Evolutionary conservation across 108 stramenopile genomes (phyloP).

Genomic region (Chaetoceros tenuissimus): DNA sequence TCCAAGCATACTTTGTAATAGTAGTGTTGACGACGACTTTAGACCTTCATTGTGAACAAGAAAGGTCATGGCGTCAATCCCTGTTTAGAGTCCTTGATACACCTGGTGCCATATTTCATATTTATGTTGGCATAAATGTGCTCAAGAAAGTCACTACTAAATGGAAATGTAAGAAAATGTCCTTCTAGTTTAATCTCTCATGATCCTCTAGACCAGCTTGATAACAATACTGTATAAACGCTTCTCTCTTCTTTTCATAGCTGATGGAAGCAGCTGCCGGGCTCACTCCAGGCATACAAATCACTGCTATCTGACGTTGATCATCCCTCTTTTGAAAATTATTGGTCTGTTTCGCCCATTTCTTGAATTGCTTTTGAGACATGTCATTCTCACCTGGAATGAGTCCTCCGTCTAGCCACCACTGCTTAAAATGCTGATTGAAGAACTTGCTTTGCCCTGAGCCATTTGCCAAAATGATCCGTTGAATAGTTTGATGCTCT

Average conservation of each 20-base stretch:
- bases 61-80: no score
- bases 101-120: no score
- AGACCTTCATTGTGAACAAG: no score
- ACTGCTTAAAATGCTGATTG: constrained; percentile 49
- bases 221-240: constrained; percentile 61
- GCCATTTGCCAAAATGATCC: constrained; percentile 76
- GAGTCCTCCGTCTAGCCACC: constrained; percentile 51
- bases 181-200: constrained; percentile 14
- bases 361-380: constrained; percentile 36
- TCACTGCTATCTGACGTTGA: constrained; percentile 15
- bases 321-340: constrained; percentile 1
- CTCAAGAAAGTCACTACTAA: no score
- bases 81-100: no score
- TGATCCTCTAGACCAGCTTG: constrained; percentile 51
- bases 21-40: no score
- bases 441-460: constrained; percentile 42
- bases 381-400: constrained; percentile 23
- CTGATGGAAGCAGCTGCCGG: constrained; percentile 64
- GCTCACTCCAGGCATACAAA: constrained; percentile 40
- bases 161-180: no score
- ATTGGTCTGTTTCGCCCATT: constrained; percentile 13
- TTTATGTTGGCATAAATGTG: no score
- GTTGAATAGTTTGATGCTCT: constrained; percentile 29
- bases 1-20: no score
- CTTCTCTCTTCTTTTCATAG: constrained; percentile 64